These are phyloP conservation scores for Aspergillus ochraceus DNA, from an alignment of 2,329 filamentous ascomycete species.

Conservation along the genomic window DNA sequence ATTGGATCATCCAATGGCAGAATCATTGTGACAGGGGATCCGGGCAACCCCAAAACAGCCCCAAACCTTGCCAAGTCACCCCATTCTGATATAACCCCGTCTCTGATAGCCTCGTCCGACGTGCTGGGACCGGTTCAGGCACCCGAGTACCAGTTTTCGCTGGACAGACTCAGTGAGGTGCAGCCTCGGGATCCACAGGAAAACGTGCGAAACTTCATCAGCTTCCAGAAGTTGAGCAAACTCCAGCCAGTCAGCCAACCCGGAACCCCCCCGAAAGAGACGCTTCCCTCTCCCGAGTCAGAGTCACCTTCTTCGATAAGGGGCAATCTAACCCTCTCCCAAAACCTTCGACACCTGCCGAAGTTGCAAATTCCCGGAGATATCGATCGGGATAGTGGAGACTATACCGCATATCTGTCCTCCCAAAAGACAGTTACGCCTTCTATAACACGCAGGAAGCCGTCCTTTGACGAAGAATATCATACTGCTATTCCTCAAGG, in stretches of 20 bases:
- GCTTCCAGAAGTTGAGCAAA: conserved; percentile 64
- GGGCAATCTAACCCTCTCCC: background rate
- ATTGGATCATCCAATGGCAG: conserved; percentile 66
- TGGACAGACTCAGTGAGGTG: conserved; percentile 68
- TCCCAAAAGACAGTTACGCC: too few relatives aligned
- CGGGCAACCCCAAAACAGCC: conserved; percentile 70
- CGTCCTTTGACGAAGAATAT: too few relatives aligned
- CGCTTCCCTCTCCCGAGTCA: conserved; percentile 7
- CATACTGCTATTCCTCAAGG: too few relatives aligned
- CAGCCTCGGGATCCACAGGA: conserved; percentile 78
- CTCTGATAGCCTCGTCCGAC: conserved; percentile 86
- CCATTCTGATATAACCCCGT: conserved; percentile 70
- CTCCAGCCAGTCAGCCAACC: conserved; percentile 46
- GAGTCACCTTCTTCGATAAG: background rate
- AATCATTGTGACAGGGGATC: conserved; percentile 76
- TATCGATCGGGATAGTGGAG: too few relatives aligned
- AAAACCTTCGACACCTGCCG: background rate
- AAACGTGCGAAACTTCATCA: conserved; percentile 85
- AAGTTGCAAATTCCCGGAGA: conserved; percentile 14
- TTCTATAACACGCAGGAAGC: too few relatives aligned
- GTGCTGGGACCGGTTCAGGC: conserved; percentile 70
- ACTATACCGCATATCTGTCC: too few relatives aligned
- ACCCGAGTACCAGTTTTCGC: conserved; percentile 60
- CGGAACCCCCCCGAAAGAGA: conserved; percentile 59
- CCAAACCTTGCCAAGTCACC: conserved; percentile 53